These are phyloP conservation scores for Aspergillus ibericus DNA, from an alignment of 2,329 filamentous ascomycete genomes.

Conservation along the genomic window DNA sequence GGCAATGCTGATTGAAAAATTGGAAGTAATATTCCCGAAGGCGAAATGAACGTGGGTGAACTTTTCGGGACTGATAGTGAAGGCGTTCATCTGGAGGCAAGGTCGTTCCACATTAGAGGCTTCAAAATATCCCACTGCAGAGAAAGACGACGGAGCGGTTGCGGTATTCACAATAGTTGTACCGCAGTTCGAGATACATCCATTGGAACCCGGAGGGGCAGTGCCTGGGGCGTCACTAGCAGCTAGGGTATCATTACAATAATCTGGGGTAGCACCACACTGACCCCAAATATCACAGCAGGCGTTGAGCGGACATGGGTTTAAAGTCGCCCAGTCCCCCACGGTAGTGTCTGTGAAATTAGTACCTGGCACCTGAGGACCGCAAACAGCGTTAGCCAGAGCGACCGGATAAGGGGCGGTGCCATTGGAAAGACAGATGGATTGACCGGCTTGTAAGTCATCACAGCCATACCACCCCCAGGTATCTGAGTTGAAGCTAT, in stretches of 20 bases:
- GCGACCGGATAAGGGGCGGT: conserved; percentile 42
- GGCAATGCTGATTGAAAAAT: conserved; percentile 32
- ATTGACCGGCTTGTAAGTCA: conserved; percentile 26
- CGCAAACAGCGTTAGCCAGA: conserved; percentile 44
- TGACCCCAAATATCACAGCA: conserved; percentile 49
- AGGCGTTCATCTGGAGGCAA: conserved; percentile 19
- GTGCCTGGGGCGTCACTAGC: conserved; percentile 41
- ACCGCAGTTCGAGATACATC: conserved; percentile 48
- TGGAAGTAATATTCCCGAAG: conserved; percentile 36
- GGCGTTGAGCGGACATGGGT: conserved; percentile 48
- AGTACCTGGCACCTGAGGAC: conserved; percentile 44
- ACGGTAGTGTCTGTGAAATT: conserved; percentile 16
- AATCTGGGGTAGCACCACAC: conserved; percentile 48
- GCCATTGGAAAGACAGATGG: conserved; percentile 46
- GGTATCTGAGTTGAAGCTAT: conserved; percentile 42
- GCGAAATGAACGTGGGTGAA: conserved; percentile 41
- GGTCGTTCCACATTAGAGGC: conserved; percentile 29
- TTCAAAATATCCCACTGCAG: conserved; percentile 36
- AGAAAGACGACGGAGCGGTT: conserved; percentile 18
- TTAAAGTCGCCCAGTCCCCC: conserved; percentile 38
- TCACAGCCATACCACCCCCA: conserved; percentile 49
- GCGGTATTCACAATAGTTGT: conserved; percentile 32
- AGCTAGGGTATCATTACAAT: conserved; percentile 37
- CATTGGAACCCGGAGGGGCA: conserved; percentile 32
- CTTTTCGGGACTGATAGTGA: background rate